Conservation (phyloP, 768 basidiomycete species). For the Mycena venus region DNA sequence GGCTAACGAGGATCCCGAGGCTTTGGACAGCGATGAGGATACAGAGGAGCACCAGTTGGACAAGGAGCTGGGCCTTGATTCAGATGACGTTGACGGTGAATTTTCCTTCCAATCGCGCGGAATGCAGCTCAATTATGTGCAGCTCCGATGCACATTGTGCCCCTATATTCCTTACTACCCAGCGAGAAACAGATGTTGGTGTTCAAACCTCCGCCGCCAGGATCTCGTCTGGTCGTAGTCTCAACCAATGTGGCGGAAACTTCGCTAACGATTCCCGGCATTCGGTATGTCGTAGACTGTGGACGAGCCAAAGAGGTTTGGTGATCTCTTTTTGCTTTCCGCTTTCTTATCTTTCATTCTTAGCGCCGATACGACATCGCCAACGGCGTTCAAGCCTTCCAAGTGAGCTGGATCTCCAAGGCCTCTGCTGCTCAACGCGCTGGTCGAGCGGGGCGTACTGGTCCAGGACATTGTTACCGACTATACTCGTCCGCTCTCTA, state of each 20-base stretch:
- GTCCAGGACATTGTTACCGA: slow-evolving; percentile 98
- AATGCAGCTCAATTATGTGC: slow-evolving; percentile 8
- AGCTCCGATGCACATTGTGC: slow-evolving; percentile 96
- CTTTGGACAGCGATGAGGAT: slow-evolving; percentile 81
- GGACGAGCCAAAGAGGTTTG: slow-evolving; percentile 93
- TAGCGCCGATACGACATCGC: slow-evolving; percentile 87
- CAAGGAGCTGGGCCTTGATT: slow-evolving; percentile 69
- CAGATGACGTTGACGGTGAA: slow-evolving; percentile 78
- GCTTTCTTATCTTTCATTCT: slow-evolving; percentile 8
- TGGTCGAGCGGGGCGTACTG: slow-evolving; percentile 97
- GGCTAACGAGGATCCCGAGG: slow-evolving; percentile 79
- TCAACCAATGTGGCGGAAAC: slow-evolving; percentile 98
- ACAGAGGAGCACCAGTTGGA: slow-evolving; percentile 54
- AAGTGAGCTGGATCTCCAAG: slow-evolving; percentile 94
- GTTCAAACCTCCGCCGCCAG: slow-evolving; percentile 86
- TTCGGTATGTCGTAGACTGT: slow-evolving; percentile 97
- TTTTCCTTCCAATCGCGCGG: slow-evolving; percentile 22
- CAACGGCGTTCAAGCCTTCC: slow-evolving; percentile 92
- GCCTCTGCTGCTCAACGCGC: slow-evolving; percentile 95
- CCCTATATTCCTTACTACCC: slow-evolving; percentile 92
- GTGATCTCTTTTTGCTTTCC: slow-evolving; percentile 5
- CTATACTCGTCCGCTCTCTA: slow-evolving; percentile 96
- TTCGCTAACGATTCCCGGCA: slow-evolving; percentile 95
- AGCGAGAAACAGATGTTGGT: slow-evolving; percentile 97
- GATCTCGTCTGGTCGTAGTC: slow-evolving; percentile 90